Evolutionary conservation across 345 rosid genomes (phyloP), one percentile per base, ranked within the genome.

Genomic region (Luvunga scandens): DNA sequence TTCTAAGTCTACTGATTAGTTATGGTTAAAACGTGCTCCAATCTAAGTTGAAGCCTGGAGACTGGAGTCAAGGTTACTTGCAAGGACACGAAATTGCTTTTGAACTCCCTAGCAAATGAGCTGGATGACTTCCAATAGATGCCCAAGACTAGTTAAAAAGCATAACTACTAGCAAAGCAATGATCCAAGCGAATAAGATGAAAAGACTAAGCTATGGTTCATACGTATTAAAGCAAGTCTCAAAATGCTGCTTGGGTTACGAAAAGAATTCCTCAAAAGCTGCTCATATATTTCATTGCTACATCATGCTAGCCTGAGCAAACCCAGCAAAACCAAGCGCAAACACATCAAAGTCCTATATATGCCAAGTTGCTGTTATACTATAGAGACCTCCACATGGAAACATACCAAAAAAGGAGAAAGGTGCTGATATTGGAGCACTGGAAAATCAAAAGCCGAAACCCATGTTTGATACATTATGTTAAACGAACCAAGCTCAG

Each of bases 401-500:
- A 12, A 21, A 33, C 8, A 66, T 42, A 34, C 22, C 12, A 34
- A 19, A 33, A 10, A 21, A 28, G 34, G 34, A 9, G 57, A 53
- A 53, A 53, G 21, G 38, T 12, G 5, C 13, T 9, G 13, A n/a
- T 6, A 38, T 19, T 21, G 4, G 50, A 67, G 28, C 53, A 24
- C 21, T 3, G 10, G 19, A 24, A 66, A 66, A 21, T 66, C 50
- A 19, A n/a, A 67, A 4, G 19, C 36, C 7, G 16, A 25, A 14
- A 13, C 4, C 34, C 66, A 28, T 63, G 21, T 63, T 25, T 12
- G 36, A 14, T 4, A 28, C 19, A 4, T 67, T 34, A 67, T 9
- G 4, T 69, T 48, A 80, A 66, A 68, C 83, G 86, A 56, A 78
- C 75, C 84, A 87, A 70, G 73, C 84, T 87, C 48, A 77, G 62